Percentiles rank a stretch among this genome's conserved stretches.
These are phyloP conservation scores for Chlorella sp. DNA, from an alignment of 139 green algal genomes.

Conservation along the genomic window DNA sequence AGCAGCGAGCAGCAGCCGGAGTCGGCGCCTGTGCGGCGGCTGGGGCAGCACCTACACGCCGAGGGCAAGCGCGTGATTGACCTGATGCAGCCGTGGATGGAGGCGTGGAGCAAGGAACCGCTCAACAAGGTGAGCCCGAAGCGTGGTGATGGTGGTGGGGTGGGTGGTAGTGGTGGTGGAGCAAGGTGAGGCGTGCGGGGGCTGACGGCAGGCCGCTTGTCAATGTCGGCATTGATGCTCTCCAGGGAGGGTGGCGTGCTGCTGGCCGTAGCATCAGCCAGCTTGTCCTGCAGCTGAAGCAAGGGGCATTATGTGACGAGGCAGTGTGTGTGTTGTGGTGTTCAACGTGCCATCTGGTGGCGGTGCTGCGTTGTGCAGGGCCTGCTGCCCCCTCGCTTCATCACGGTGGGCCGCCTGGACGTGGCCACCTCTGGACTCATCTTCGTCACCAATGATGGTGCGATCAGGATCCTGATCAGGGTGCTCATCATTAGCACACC, in stretches of 20 bases:
- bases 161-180: too few species aligned
- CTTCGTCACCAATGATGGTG: conserved; percentile 94
- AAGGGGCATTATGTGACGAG: neutral
- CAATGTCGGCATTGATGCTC: neutral
- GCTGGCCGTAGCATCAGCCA: neutral
- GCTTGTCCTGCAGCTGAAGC: neutral
- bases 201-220: too few species aligned
- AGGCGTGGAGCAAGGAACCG: conserved; percentile 22
- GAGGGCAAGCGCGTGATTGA: conserved; percentile 55
- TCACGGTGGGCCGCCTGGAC: conserved; percentile 92
- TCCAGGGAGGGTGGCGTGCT: neutral
- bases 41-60: too few species aligned
- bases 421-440: conserved; percentile 82
- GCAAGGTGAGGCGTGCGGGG: too few species aligned
- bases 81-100: conserved; percentile 57
- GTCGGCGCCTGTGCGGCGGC: too few species aligned
- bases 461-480: neutral
- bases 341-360: neutral
- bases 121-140: conserved; percentile 18
- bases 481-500: too few species aligned
- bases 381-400: conserved; percentile 70
- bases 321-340: neutral
- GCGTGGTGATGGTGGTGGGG: too few species aligned
- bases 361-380: conserved; percentile 3
- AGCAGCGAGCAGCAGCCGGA: too few species aligned